A percentile compares a stretch with the other conserved stretches of the same genome.
Evolutionary conservation across 148 eudicot species (phyloP).

Genomic region (Camellia granthamiana): DNA sequence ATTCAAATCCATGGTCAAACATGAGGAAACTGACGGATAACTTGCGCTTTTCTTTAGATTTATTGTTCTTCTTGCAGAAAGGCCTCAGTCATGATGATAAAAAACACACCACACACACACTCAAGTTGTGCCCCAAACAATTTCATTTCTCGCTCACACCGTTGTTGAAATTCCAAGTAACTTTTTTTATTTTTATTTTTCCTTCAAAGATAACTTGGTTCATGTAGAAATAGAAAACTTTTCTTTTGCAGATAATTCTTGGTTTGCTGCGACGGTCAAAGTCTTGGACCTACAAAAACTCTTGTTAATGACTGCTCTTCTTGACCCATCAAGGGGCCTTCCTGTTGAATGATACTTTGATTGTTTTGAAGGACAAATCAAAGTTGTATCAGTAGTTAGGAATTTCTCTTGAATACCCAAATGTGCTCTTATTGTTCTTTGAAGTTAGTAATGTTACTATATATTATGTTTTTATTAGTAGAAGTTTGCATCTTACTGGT

Average conservation of each 20-base stretch:
- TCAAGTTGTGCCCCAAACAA: too few relatives aligned
- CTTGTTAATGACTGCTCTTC: not conserved
- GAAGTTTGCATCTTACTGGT: not conserved
- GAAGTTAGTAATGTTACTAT: not conserved
- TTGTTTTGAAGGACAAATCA: slow-evolving; percentile 5
- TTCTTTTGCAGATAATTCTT: not conserved
- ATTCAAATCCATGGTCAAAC: not conserved
- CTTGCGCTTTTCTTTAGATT: not conserved
- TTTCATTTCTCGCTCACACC: not conserved
- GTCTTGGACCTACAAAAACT: not conserved
- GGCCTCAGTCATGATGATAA: too few relatives aligned
- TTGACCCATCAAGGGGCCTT: not conserved
- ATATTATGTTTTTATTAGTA: not conserved
- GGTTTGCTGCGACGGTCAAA: not conserved
- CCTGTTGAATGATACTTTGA: not conserved
- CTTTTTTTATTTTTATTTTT: not conserved
- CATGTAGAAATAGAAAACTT: not conserved
- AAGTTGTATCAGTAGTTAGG: not conserved
- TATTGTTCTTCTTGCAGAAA: too few relatives aligned
- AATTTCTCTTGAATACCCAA: not conserved
- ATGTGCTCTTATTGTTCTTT: not conserved
- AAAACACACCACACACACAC: too few relatives aligned
- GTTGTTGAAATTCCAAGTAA: too few relatives aligned
- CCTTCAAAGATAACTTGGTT: not conserved
- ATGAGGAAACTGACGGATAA: not conserved